phyloP scores from a whole-genome alignment of 306 rosid genomes.

The Senna tora region DNA sequence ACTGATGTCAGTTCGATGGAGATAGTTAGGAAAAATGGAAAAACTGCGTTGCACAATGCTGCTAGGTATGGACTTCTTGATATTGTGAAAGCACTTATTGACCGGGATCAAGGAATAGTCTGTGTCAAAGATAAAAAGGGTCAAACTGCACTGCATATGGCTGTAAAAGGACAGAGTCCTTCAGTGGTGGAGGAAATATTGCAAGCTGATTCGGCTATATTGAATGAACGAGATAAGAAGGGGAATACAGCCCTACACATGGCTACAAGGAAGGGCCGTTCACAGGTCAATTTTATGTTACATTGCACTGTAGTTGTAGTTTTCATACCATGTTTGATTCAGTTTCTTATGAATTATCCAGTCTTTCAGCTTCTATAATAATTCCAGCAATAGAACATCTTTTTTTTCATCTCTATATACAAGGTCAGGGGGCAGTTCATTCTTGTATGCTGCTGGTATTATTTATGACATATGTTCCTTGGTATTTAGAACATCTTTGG shows the following conservation, averaged over 20 bases:
- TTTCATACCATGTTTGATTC: conserved; percentile 20
- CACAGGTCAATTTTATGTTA: conserved; percentile 57
- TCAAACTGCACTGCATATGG: conserved; percentile 97
- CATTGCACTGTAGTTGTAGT: not conserved
- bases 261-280: conserved; percentile 86
- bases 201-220: conserved; percentile 53
- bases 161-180: conserved; percentile 77
- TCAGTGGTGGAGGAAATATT: conserved; percentile 73
- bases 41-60: conserved; percentile 86
- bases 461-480: not conserved
- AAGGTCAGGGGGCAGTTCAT: conserved; percentile 22
- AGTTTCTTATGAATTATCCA: conserved; percentile 26
- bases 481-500: too few relatives aligned
- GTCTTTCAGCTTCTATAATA: conserved; percentile 17
- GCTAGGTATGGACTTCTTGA: conserved; percentile 70
- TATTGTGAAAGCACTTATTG: conserved; percentile 66
- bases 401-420: conserved; percentile 4
- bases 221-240: conserved; percentile 87
- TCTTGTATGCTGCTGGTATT: conserved; percentile 7
- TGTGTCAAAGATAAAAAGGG: conserved; percentile 82
- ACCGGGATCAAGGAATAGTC: conserved; percentile 64
- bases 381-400: too few relatives aligned
- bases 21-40: conserved; percentile 91
- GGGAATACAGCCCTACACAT: conserved; percentile 90
- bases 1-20: conserved; percentile 61